Percentiles rank a stretch among this genome's conserved stretches.
phyloP scores from a whole-genome alignment of 1,284 basidiomycete genomes.

The Amylostereum chailletii region DNA sequence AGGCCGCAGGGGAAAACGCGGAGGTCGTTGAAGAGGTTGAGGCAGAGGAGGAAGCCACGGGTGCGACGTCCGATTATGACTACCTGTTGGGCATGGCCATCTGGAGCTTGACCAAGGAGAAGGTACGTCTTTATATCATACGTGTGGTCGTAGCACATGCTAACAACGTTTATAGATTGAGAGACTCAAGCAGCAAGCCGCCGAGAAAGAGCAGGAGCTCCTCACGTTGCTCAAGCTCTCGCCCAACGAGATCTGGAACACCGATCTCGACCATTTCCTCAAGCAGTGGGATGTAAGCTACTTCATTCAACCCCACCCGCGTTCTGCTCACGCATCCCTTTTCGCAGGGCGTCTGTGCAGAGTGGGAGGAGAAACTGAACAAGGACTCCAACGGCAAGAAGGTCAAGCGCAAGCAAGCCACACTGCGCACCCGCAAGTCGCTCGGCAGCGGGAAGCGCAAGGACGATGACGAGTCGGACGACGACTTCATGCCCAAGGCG shows the following conservation, averaged over 20 bases:
- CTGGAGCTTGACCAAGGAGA: constrained; percentile 91
- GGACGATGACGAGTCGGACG: constrained; percentile 51
- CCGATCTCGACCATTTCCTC: constrained; percentile 82
- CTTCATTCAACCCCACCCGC: neutral
- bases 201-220: constrained; percentile 80
- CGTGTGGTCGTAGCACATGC: neutral
- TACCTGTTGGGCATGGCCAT: constrained; percentile 95
- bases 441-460: constrained; percentile 40
- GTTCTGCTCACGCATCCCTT: neutral
- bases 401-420: constrained; percentile 71
- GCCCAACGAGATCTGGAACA: constrained; percentile 86
- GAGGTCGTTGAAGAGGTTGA: constrained; percentile 49
- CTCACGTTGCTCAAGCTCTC: constrained; percentile 71
- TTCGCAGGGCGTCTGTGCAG: constrained; percentile 49
- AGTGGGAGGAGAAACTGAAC: constrained; percentile 46
- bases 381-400: constrained; percentile 52
- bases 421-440: constrained; percentile 66
- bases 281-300: constrained; percentile 74
- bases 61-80: constrained; percentile 72
- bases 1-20: constrained; percentile 65
- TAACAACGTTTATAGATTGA: constrained; percentile 53
- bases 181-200: constrained; percentile 75
- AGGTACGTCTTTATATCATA: constrained; percentile 38
- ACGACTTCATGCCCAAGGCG: constrained; percentile 72
- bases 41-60: constrained; percentile 45